A percentile compares a stretch with the other conserved stretches of the same genome.
phyloP scores from a whole-genome alignment of 2,329 filamentous ascomycete species.

The Passalora sequoiae region DNA sequence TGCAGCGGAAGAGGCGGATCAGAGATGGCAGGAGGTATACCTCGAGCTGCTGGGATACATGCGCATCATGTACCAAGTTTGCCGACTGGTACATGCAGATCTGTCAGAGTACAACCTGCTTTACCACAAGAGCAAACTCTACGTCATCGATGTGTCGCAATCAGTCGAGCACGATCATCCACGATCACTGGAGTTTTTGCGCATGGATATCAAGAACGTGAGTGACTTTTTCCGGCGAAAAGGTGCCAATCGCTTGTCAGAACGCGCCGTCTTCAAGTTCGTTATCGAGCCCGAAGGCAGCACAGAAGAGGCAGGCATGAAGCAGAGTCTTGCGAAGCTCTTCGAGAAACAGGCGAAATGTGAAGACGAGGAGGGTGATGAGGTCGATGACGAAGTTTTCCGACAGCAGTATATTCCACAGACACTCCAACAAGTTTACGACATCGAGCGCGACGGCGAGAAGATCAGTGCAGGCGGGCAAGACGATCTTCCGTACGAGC shows the following conservation, averaged over 20 bases:
- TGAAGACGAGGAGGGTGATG: constrained; percentile 49
- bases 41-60: constrained; percentile 80
- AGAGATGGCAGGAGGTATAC: constrained; percentile 74
- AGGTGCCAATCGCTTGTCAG: constrained; percentile 72
- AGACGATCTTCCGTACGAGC: constrained; percentile 75
- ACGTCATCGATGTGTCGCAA: constrained; percentile 96
- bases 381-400: constrained; percentile 88
- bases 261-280: constrained; percentile 78
- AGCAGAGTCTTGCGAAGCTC: constrained; percentile 59
- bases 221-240: constrained; percentile 86
- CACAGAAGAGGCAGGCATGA: constrained; percentile 58
- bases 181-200: constrained; percentile 81
- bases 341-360: constrained; percentile 53
- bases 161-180: constrained; percentile 97
- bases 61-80: constrained; percentile 88
- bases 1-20: constrained; percentile 55
- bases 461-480: constrained; percentile 69
- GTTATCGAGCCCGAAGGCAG: constrained; percentile 61
- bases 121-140: constrained; percentile 75
- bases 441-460: constrained; percentile 84
- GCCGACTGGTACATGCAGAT: constrained; percentile 89
- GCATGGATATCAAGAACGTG: constrained; percentile 98
- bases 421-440: constrained; percentile 91
- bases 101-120: constrained; percentile 97
- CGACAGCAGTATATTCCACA: constrained; percentile 95